Evolutionary conservation across 1,139 yeast species (phyloP), one percentile per base, ranked within the genome.

Genomic region (Blastobotrys malaysiensis): DNA sequence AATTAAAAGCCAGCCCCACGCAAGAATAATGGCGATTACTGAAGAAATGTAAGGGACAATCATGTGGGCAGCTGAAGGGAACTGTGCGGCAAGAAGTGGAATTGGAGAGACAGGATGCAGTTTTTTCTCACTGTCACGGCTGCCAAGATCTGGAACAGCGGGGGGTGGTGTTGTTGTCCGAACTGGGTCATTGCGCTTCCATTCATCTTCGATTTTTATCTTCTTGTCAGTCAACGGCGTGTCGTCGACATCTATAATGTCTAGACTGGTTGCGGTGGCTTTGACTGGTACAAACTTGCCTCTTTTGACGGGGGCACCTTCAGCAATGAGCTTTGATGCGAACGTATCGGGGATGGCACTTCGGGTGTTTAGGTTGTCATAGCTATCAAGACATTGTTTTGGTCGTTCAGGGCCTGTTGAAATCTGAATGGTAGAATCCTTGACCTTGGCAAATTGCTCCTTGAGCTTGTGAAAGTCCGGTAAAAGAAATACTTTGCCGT

Each of bases 181-280:
- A n/a, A 9, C 5, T 18, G 44, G 48, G n/a, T 11, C 21, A 18
- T 14, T 36, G 9, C 39, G 39, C 16, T 31, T 31, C 54, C 54
- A 52, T 9, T 45, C 45, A n/a, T 19, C 49, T 9, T 52, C 44
- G 47, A 61, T 57, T 2, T 49, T 51, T 22, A 66, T 48, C 21
- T 51, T 48, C 55, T 87, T 81, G 45, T 83, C 80, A 48, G 70
- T 65, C 50, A 86, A 77, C 49, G 67, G 70, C 18, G 80, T 78
- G 52, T 81, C 81, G 50, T 74, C 74, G 22, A 73, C 68, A 60
- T 86, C 86, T 55, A 73, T 66, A 48, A 82, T 73, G 5, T 75
- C 70, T 66, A 74, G 78, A 46, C 74, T 72, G 4, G 81, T 68
- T 31, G 73, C 68, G 54, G 67, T 69, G 13, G 71, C 65, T 6